Percentiles rank a stretch among this genome's conserved stretches.
Evolutionary conservation across 495 filamentous ascomycete genomes (phyloP).

Genomic region (Hyaloscypha bicolor): DNA sequence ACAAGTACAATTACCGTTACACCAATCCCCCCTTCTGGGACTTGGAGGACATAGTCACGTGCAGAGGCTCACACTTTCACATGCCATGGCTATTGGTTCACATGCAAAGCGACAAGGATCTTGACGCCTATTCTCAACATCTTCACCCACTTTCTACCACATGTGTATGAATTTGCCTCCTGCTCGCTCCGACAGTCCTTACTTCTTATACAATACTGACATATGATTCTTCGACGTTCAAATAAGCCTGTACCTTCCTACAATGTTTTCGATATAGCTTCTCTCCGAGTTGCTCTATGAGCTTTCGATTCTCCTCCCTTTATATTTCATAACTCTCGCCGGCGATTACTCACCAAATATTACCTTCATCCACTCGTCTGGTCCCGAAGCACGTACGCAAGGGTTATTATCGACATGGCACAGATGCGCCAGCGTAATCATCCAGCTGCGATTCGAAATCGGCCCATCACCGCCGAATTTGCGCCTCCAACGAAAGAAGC

Average conservation of each 20-base stretch:
- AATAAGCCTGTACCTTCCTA: not conserved
- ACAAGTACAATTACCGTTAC: no score
- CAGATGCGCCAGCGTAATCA: constrained; percentile 6
- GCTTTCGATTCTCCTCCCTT: not conserved
- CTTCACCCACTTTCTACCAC: not conserved
- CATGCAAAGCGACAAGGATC: not conserved
- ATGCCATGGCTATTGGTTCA: not conserved
- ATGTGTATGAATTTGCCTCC: not conserved
- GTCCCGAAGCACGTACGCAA: not conserved
- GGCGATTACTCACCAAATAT: not conserved
- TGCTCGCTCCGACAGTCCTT: not conserved
- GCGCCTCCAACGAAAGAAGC: constrained; percentile 4
- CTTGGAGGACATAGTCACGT: not conserved
- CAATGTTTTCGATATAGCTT: not conserved
- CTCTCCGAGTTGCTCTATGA: not conserved
- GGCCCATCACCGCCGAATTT: constrained; percentile 18
- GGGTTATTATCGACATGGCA: constrained; percentile 8
- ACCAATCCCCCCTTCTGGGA: no score
- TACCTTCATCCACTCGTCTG: not conserved
- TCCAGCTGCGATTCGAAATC: constrained; percentile 5
- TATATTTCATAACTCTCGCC: not conserved
- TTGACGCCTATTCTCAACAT: not conserved
- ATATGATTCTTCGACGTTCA: not conserved
- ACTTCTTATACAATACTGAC: not conserved
- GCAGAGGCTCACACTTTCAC: not conserved